phyloP scores from a whole-genome alignment of 1,284 basidiomycete genomes.

The Boletus mariae region DNA sequence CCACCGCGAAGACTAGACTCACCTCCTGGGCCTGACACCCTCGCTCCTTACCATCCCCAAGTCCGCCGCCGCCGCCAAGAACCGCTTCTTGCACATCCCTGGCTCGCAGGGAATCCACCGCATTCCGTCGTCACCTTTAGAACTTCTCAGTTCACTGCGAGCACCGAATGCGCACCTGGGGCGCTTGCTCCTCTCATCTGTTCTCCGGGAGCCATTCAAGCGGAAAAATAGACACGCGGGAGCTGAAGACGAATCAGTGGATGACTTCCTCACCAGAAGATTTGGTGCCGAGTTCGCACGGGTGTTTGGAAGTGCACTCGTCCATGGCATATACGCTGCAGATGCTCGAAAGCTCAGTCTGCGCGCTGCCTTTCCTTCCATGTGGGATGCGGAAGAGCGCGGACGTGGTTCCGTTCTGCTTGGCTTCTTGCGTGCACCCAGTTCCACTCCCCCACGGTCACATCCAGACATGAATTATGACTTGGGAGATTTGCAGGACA shows the following conservation, averaged over 20 bases:
- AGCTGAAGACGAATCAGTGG: conserved; percentile 74
- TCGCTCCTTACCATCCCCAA: conserved; percentile 63
- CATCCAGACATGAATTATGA: conserved; percentile 41
- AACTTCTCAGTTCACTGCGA: conserved; percentile 41
- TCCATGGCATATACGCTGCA: conserved; percentile 92
- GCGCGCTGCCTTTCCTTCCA: conserved; percentile 69
- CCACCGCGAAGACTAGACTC: conserved; percentile 50
- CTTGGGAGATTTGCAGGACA: conserved; percentile 48
- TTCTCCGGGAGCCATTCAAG: conserved; percentile 59
- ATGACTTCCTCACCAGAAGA: conserved; percentile 73
- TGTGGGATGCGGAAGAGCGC: conserved; percentile 67
- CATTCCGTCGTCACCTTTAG: conserved; percentile 47
- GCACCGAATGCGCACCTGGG: conserved; percentile 46
- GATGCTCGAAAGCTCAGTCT: conserved; percentile 77
- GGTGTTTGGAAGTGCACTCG: conserved; percentile 76
- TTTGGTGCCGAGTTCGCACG: conserved; percentile 75
- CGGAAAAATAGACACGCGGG: conserved; percentile 38
- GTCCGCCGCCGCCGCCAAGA: conserved; percentile 65
- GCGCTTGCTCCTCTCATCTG: conserved; percentile 48
- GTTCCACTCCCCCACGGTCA: conserved; percentile 14
- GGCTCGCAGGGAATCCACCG: conserved; percentile 41
- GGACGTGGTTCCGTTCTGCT: conserved; percentile 68
- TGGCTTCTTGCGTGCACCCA: conserved; percentile 47
- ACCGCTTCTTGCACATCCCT: conserved; percentile 70
- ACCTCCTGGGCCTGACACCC: conserved; percentile 61